Conservation (phyloP, 345 rosid genomes). For the Brassica incana region DNA sequence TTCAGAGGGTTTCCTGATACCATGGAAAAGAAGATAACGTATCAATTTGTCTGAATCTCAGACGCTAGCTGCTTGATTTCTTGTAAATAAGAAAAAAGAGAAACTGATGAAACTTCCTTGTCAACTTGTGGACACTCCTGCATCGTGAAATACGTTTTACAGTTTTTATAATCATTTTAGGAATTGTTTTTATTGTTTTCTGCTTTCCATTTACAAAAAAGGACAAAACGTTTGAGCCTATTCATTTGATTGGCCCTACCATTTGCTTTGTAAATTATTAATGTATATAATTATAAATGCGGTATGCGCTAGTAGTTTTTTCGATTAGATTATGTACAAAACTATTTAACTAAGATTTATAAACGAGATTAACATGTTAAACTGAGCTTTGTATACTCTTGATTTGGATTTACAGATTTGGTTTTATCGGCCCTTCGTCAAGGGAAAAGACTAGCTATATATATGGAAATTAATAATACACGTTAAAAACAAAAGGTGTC, state of each 20-base stretch:
- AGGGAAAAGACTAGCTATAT: slow-evolving; percentile 4
- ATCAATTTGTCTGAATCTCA: background rate
- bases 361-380: background rate
- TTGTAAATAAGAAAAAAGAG: background rate
- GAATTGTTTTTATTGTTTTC: background rate
- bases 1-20: background rate
- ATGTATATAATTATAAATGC: background rate
- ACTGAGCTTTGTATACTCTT: background rate
- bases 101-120: background rate
- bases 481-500: background rate
- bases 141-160: background rate
- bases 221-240: background rate
- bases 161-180: background rate
- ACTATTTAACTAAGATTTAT: background rate
- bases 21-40: background rate
- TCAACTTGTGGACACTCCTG: background rate
- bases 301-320: background rate
- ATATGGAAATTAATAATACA: background rate
- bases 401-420: slow-evolving; percentile 10
- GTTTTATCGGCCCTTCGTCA: slow-evolving; percentile 17
- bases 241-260: background rate
- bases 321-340: background rate
- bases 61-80: background rate
- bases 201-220: background rate
- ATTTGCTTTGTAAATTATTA: background rate